Evolutionary conservation across 495 filamentous ascomycete genomes (phyloP).

Genomic region (Margaritispora aquatica): DNA sequence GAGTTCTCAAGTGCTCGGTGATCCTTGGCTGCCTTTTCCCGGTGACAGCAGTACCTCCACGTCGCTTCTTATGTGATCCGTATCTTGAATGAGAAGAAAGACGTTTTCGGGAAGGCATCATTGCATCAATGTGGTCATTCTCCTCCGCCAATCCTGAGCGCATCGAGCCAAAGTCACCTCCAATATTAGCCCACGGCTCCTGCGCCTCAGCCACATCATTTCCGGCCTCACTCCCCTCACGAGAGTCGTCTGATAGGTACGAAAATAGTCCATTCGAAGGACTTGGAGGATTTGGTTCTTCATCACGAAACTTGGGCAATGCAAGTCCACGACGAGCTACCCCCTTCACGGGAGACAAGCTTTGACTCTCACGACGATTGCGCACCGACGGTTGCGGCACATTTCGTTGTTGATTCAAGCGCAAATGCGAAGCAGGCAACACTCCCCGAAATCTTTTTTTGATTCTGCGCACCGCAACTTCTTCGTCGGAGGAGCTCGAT

Average conservation of each 20-base stretch:
- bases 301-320: constrained; percentile 6
- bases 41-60: constrained; percentile 19
- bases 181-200: constrained; percentile 1
- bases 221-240: constrained; percentile 33
- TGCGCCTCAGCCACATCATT: constrained; percentile 14
- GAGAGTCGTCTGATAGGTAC: constrained; percentile 41
- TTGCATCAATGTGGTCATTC: constrained; percentile 48
- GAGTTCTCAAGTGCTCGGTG: constrained; percentile 31
- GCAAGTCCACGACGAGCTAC: constrained; percentile 51
- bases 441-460: constrained; percentile 67
- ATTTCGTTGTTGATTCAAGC: constrained; percentile 53
- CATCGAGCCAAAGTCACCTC: neutral
- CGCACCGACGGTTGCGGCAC: constrained; percentile 34
- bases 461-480: constrained; percentile 36
- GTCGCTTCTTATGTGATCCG: constrained; percentile 26
- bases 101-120: constrained; percentile 40
- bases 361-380: constrained; percentile 21
- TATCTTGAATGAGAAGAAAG: constrained; percentile 9
- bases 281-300: constrained; percentile 4
- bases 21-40: constrained; percentile 37
- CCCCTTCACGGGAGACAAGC: constrained; percentile 9
- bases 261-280: constrained; percentile 19
- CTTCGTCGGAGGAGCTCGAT: constrained; percentile 31
- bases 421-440: constrained; percentile 84
- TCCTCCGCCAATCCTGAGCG: constrained; percentile 35